Percentiles rank a stretch among this genome's conserved stretches.
phyloP scores from a whole-genome alignment of 257 asterid species.

The Nicotiana tomentosiformis region DNA sequence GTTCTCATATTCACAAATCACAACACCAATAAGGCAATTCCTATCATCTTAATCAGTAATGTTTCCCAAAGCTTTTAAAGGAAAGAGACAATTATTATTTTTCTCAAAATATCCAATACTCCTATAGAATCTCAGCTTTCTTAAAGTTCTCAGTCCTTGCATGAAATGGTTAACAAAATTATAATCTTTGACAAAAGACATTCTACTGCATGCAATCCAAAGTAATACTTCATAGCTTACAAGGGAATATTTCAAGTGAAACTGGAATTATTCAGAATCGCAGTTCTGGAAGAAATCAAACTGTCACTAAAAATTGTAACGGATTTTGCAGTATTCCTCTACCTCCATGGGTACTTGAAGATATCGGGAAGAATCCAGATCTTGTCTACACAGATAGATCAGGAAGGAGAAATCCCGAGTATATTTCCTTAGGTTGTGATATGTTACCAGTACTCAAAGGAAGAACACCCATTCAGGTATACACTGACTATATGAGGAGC shows the following conservation, averaged over 20 bases:
- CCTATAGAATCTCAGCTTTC: not conserved
- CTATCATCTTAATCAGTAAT: too few relatives aligned
- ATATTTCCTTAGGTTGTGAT: constrained; percentile 82
- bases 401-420: constrained; percentile 87
- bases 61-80: too few relatives aligned
- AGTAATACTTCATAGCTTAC: not conserved
- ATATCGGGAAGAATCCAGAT: constrained; percentile 80
- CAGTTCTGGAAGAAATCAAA: not conserved
- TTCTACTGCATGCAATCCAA: not conserved
- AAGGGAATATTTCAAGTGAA: not conserved
- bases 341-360: constrained; percentile 98
- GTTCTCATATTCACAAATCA: not conserved
- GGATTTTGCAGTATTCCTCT: constrained; percentile 67
- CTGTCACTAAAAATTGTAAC: not conserved
- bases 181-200: not conserved
- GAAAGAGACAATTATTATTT: too few relatives aligned
- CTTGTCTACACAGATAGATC: constrained; percentile 82
- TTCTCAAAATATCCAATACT: too few relatives aligned
- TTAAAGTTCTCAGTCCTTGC: not conserved
- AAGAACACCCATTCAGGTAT: constrained; percentile 90
- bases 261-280: not conserved
- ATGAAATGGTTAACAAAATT: not conserved
- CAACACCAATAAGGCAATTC: not conserved
- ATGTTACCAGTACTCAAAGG: constrained; percentile 77
- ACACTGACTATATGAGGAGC: constrained; percentile 77